phyloP scores from a whole-genome alignment of 352 stramenopile genomes.

The Globisporangium abappressorium region DNA sequence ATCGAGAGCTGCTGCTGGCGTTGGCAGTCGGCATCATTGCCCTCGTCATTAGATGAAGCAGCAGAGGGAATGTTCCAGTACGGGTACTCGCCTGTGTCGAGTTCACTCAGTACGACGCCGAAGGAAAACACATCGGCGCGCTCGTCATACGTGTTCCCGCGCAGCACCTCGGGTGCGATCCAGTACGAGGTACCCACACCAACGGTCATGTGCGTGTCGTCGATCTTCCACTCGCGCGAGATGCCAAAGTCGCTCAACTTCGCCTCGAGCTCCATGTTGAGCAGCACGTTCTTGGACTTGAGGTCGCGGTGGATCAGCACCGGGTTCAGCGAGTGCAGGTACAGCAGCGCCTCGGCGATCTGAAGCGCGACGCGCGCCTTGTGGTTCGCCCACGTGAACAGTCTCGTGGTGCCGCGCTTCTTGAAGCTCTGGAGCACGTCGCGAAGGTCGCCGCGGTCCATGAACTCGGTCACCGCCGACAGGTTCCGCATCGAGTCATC shows the following conservation, averaged over 20 bases:
- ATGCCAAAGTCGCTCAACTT: slow-evolving; percentile 44
- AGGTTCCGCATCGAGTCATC: neutral
- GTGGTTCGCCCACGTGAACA: neutral
- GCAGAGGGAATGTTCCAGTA: neutral
- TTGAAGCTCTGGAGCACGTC: neutral
- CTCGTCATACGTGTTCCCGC: neutral
- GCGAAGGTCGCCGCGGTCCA: neutral
- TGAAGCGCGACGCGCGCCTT: neutral
- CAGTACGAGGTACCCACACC: neutral
- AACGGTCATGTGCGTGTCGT: neutral
- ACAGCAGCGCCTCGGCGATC: neutral
- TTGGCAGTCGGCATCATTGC: neutral
- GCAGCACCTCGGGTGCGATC: neutral
- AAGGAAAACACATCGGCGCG: neutral
- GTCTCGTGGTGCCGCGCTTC: neutral
- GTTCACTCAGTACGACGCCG: neutral
- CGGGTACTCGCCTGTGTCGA: neutral
- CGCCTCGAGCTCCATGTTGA: slow-evolving; percentile 16
- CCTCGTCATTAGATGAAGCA: neutral
- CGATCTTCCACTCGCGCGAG: slow-evolving; percentile 9
- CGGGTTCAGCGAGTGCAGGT: neutral
- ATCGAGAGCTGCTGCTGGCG: neutral
- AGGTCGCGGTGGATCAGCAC: slow-evolving; percentile 55
- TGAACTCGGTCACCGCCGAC: neutral
- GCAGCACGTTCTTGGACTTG: slow-evolving; percentile 57